Base-by-base conservation (phyloP, 768 basidiomycete species). In the Piloderma croceum region DNA sequence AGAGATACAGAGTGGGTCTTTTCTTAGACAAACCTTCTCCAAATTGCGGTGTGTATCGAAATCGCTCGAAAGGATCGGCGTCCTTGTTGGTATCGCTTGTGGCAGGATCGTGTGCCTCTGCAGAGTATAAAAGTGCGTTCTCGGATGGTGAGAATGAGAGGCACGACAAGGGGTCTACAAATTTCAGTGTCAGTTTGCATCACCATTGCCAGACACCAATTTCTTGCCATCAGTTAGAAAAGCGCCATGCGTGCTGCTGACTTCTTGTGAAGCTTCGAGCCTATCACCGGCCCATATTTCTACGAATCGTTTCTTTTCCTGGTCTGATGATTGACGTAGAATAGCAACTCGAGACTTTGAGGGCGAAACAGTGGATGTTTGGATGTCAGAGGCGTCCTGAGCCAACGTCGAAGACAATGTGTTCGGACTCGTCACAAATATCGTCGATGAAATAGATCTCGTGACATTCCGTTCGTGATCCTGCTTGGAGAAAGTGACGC, bases 1-100 rank as follows among this genome's bases (percentile, higher is more conserved):
- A 67, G 10, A 84, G 36, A 51, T 79, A 86, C 6, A 77, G 56
- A 0, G 62, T 61, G 1, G 84, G 79, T 4, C 63, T 59, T 43
- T 68, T 72, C 52, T 71, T 77, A n/a, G n/a, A n/a, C 4, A 81
- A 53, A 5, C 70, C 69, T 57, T 88, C 84, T 0, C 84, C 85
- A 43, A 83, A 76, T 33, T 72, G 65, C 4, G 83, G 81, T 1
- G 51, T 62, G 53, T 71, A 86, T 19, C 66, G 60, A 46, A 77
- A 83, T 39, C 73, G 74, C 20, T 51, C 51, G 46, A 60, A 58
- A 17, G 52, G 47, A 33, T 52, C 51, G 4, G n/a, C n/a, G n/a
- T n/a, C n/a, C n/a, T 51, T 43, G 15, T 57, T 53, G 31, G 34
- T 6, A 31, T 44, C 24, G 34, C 25, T 4, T n/a, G 50, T 47